A percentile compares a stretch with the other conserved stretches of the same genome.
phyloP scores from a whole-genome alignment of 2,329 filamentous ascomycete species.

The Leptoxyphium fumago region DNA sequence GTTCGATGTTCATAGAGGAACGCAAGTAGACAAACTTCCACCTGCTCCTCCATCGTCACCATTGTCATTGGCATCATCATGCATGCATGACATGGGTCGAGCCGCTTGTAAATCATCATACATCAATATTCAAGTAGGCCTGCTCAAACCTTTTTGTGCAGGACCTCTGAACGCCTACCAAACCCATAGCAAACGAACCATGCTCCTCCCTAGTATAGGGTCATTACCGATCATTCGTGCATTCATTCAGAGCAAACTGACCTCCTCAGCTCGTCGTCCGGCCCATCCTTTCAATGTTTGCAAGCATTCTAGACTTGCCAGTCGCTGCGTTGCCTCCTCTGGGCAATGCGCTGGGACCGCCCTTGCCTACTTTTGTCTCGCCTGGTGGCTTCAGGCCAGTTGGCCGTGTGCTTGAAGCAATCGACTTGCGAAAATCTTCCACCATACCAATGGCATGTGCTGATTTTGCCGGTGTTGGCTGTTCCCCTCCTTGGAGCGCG shows the following conservation, averaged over 20 bases:
- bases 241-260: neutral
- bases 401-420: conserved; percentile 26
- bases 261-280: conserved; percentile 16
- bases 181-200: too few species aligned
- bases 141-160: too few species aligned
- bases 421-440: conserved; percentile 40
- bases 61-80: too few species aligned
- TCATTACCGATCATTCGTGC: neutral
- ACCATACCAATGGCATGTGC: conserved; percentile 21
- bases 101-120: too few species aligned
- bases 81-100: too few species aligned
- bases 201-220: too few species aligned
- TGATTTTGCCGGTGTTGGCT: conserved; percentile 14
- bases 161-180: too few species aligned
- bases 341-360: neutral
- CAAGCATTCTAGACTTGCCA: conserved; percentile 61
- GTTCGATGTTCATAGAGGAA: too few species aligned
- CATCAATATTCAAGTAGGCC: too few species aligned
- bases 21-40: too few species aligned
- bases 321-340: conserved; percentile 15
- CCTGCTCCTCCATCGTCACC: too few species aligned
- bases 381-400: conserved; percentile 42
- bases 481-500: conserved; percentile 37
- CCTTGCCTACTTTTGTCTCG: conserved; percentile 34
- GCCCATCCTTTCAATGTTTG: conserved; percentile 79